Conservation (phyloP, 768 basidiomycete genomes). For the Agaricus subrufescens region DNA sequence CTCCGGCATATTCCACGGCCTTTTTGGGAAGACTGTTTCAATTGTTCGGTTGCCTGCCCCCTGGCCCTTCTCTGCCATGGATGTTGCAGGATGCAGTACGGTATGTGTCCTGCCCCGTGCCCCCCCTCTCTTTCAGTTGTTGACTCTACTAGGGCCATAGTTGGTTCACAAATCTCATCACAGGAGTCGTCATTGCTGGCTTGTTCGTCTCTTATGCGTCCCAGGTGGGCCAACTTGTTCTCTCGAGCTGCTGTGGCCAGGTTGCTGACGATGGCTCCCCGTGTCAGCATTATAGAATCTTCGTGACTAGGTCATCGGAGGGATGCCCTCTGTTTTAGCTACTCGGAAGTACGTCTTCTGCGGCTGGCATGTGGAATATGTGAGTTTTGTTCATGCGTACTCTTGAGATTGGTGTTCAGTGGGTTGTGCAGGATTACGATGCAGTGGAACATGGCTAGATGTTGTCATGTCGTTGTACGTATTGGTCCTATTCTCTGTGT, state of each 20-base stretch:
- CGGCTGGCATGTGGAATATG: slow-evolving; percentile 78
- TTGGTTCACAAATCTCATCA: too few relatives aligned
- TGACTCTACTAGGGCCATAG: too few relatives aligned
- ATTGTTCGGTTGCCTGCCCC: too few relatives aligned
- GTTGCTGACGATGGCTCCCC: not conserved
- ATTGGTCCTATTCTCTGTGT: not conserved
- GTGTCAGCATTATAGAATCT: slow-evolving; percentile 71
- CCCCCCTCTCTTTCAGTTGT: too few relatives aligned
- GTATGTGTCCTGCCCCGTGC: too few relatives aligned
- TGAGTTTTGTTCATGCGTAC: slow-evolving; percentile 25
- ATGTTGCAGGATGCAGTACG: too few relatives aligned
- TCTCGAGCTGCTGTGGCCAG: not conserved
- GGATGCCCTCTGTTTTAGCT: slow-evolving; percentile 90
- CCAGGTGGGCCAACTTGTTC: slow-evolving; percentile 42
- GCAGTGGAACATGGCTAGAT: slow-evolving; percentile 67
- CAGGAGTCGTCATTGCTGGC: slow-evolving; percentile 39
- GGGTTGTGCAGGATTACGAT: not conserved
- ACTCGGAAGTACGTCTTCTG: slow-evolving; percentile 47
- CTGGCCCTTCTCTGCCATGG: too few relatives aligned
- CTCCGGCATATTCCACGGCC: too few relatives aligned
- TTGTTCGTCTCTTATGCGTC: slow-evolving; percentile 80
- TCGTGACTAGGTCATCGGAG: slow-evolving; percentile 70
- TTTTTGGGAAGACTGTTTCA: too few relatives aligned
- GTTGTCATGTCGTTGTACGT: slow-evolving; percentile 75
- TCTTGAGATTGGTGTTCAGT: slow-evolving; percentile 2